Conservation (phyloP, 257 asterid species). For the Perilla frutescens region DNA sequence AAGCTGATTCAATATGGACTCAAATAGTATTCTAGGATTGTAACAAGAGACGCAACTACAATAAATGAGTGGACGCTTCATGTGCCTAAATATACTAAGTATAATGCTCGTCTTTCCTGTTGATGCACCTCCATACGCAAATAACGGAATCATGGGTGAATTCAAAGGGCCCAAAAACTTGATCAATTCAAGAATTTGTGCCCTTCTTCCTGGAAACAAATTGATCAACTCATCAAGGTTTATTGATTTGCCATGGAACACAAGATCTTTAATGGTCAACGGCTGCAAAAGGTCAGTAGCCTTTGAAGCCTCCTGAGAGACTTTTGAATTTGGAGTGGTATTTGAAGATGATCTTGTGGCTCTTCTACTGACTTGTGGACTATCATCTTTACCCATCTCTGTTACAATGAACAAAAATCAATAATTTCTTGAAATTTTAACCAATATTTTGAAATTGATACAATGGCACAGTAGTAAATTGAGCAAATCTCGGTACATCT, state of each 20-base stretch:
- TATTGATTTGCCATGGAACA: slow-evolving; percentile 47
- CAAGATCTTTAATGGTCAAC: slow-evolving; percentile 54
- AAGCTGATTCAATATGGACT: slow-evolving; percentile 86
- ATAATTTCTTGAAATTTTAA: slow-evolving; percentile 2
- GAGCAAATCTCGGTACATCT: background rate
- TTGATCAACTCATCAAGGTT: slow-evolving; percentile 64
- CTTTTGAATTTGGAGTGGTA: slow-evolving; percentile 47
- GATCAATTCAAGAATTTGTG: slow-evolving; percentile 65
- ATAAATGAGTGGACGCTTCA: slow-evolving; percentile 81
- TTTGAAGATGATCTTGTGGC: slow-evolving; percentile 58
- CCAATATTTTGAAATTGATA: background rate
- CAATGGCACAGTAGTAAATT: background rate
- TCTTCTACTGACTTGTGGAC: slow-evolving; percentile 60
- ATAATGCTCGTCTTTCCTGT: slow-evolving; percentile 80
- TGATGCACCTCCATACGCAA: slow-evolving; percentile 87
- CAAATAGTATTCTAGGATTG: slow-evolving; percentile 78
- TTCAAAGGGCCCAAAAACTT: slow-evolving; percentile 74
- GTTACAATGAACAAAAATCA: slow-evolving; percentile 30
- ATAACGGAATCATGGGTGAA: slow-evolving; percentile 77
- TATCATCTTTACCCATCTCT: slow-evolving; percentile 59
- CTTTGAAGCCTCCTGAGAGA: slow-evolving; percentile 45
- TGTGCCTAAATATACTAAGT: slow-evolving; percentile 63
- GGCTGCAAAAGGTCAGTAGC: slow-evolving; percentile 28
- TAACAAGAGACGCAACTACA: slow-evolving; percentile 77
- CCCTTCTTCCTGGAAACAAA: slow-evolving; percentile 71